Base-by-base conservation (phyloP, 345 rosid species). In the Salix suchowensis region DNA sequence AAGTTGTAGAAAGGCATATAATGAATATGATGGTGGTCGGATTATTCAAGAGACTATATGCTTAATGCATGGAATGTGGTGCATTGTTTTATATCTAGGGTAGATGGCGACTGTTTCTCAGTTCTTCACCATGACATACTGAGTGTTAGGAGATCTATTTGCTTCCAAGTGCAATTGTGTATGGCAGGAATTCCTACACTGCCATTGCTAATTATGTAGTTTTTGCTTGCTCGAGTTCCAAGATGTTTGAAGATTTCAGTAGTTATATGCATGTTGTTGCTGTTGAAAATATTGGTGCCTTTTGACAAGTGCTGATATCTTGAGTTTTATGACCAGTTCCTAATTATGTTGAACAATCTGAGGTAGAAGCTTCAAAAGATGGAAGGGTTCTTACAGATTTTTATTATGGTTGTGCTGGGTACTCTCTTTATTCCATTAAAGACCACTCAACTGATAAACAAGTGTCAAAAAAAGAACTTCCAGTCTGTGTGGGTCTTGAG, bases 391-490 rank as follows among this genome's bases (percentile, higher is more conserved):
- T 85, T 70, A 18, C 74, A 13, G 88, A 86, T 69, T 90, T 90
- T 81, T 85, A 87, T 70, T 91, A 89, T 81, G 90, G 82, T 37
- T 91, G 96, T 82, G 85, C 86, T 78, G 96, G 94, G 6, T 87
- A 87, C 78, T 89, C 92, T 10, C 86, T 85, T 30, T 84, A 81
- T 73, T 60, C 77, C 78, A 86, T 78, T 71, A 84, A 83, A 48
- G 85, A 86, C 55, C 82, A 52, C 7, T 71, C 88, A 23, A 62
- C 82, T 26, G 82, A 83, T 42, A 82, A 88, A 74, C 86, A 72
- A 73, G 84, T 54, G 30, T 9, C 78, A 13, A 83, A 73, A 80
- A 79, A 84, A 4, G 84, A 86, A 54, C 83, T 91, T 65, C 96
- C 94, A 4, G 82, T 70, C 72, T 91, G 96, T 70, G 65, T 81